These are phyloP conservation scores for Lactarius tabidus DNA, from an alignment of 768 basidiomycete genomes.

Conservation along the genomic window DNA sequence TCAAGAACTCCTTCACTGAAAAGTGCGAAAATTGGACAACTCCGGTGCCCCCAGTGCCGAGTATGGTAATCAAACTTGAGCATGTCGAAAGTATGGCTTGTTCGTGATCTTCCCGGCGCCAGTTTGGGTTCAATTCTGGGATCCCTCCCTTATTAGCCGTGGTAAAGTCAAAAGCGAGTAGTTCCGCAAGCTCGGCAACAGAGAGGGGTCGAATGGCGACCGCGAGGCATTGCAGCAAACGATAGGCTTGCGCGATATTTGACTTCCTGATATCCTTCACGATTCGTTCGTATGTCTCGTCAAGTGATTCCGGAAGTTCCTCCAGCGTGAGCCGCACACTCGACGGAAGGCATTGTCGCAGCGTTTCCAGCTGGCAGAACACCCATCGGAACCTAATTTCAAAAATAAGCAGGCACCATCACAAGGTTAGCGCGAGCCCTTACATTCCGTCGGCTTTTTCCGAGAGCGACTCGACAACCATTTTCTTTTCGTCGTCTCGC, in stretches of 20 bases:
- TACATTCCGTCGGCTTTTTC: neutral
- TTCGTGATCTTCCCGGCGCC: neutral
- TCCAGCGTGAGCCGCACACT: no score
- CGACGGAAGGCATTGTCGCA: no score
- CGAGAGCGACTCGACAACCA: no score
- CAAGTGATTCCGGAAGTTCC: neutral
- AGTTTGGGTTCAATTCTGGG: neutral
- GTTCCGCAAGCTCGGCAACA: neutral
- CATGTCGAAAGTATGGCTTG: neutral
- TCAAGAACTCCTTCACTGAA: neutral
- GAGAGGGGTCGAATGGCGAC: neutral
- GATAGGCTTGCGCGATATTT: neutral
- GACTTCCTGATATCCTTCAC: neutral
- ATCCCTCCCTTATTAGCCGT: neutral
- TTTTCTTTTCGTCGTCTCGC: no score
- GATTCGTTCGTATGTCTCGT: neutral
- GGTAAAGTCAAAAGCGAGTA: neutral
- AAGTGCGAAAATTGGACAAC: neutral
- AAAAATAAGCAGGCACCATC: neutral
- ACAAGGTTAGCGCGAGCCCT: neutral
- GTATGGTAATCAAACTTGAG: neutral
- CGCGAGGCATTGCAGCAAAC: neutral
- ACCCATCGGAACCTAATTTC: neutral
- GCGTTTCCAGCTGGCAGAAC: no score
- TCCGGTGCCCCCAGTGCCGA: neutral